Percentiles rank a stretch among this genome's conserved stretches.
Conservation (phyloP, 345 rosid genomes). For the Odontarrhena argentea region DNA sequence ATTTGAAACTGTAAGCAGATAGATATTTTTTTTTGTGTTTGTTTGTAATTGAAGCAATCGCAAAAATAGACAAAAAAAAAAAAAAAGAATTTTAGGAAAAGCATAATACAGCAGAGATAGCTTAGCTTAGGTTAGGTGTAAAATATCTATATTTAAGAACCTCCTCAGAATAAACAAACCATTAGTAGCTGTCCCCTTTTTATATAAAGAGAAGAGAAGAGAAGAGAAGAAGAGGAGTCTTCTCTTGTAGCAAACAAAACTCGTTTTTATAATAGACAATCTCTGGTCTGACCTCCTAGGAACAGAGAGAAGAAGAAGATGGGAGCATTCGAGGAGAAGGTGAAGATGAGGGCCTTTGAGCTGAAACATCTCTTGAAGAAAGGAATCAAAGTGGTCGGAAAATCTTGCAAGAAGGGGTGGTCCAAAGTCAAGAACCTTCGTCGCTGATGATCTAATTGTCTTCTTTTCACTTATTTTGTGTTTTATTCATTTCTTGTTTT, state of each 20-base stretch:
- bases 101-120: conserved; percentile 29
- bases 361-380: conserved; percentile 65
- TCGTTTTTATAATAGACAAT: neutral
- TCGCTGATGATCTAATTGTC: conserved; percentile 39
- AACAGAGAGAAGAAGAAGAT: conserved; percentile 34
- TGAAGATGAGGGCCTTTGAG: conserved; percentile 76
- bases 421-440: conserved; percentile 71
- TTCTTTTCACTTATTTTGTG: neutral
- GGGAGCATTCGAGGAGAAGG: conserved; percentile 79
- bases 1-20: no score
- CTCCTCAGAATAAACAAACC: neutral
- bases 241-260: neutral
- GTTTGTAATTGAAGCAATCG: neutral
- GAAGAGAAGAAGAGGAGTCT: no score
- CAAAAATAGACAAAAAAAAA: conserved; percentile 4
- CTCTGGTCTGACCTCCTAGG: conserved; percentile 1
- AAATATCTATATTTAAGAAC: neutral
- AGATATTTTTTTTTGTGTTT: no score
- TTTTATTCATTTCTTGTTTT: neutral
- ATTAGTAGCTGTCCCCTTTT: conserved; percentile 16
- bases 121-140: conserved; percentile 25
- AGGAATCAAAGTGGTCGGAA: conserved; percentile 72
- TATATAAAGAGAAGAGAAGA: conserved; percentile 7
- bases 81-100: neutral
- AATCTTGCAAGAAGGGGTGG: conserved; percentile 92